A percentile compares a stretch with the other conserved stretches of the same genome.
phyloP scores from a whole-genome alignment of 2,329 filamentous ascomycete species.

The Penicillium freii region DNA sequence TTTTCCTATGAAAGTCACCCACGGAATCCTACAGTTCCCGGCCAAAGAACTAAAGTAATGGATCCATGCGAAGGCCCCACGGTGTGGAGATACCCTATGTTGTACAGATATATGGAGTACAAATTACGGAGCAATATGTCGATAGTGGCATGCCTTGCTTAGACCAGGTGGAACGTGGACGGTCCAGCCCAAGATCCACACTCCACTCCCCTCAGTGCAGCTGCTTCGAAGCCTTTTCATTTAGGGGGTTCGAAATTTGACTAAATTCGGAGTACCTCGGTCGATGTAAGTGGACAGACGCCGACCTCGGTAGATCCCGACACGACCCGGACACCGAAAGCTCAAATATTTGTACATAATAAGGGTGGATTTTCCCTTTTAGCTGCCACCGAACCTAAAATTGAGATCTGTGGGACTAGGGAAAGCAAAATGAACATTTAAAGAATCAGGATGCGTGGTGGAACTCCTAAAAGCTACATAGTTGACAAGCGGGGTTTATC shows the following conservation, averaged over 20 bases:
- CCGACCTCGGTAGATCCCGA: background rate
- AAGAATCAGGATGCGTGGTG: background rate
- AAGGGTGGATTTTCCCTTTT: background rate
- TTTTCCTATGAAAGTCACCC: background rate
- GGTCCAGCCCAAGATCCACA: conserved; percentile 9
- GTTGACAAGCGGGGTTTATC: background rate
- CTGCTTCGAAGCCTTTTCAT: background rate
- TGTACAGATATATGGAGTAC: background rate
- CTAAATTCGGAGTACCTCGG: conserved; percentile 1
- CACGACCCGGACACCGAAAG: background rate
- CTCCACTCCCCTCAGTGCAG: background rate
- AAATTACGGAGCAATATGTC: background rate
- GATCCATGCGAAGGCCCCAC: conserved; percentile 5
- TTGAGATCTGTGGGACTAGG: background rate
- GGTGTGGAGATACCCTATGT: conserved; percentile 10
- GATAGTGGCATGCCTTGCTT: background rate
- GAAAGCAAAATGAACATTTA: background rate
- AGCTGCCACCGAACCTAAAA: background rate
- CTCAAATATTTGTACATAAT: no score
- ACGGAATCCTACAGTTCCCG: conserved; percentile 8
- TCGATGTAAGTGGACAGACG: background rate
- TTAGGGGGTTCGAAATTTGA: background rate
- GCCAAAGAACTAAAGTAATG: background rate
- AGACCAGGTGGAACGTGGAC: conserved; percentile 4
- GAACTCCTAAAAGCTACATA: background rate